Evolutionary conservation across 2,329 filamentous ascomycete genomes (phyloP).

Genomic region (Tolypocladium tundrense): DNA sequence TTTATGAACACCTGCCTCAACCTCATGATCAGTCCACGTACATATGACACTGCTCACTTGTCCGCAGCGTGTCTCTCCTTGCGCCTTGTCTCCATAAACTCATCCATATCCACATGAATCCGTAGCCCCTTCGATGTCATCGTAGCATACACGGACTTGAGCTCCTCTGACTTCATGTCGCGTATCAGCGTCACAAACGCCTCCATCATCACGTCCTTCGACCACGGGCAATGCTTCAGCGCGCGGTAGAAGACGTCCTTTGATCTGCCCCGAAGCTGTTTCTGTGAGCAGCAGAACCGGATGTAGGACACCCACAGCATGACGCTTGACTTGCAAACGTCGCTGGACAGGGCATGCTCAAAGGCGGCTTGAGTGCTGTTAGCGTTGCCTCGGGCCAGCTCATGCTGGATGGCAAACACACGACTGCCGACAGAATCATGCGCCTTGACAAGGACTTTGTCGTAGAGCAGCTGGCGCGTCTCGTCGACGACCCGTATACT

Average conservation of each 20-base stretch:
- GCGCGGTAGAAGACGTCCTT: constrained; percentile 40
- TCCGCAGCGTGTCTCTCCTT: constrained; percentile 5
- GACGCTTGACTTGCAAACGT: constrained; percentile 26
- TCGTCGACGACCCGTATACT: constrained; percentile 67
- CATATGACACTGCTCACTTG: not conserved
- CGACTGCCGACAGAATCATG: constrained; percentile 34
- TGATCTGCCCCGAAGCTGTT: constrained; percentile 27
- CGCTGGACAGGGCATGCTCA: constrained; percentile 36
- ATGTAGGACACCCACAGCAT: constrained; percentile 41
- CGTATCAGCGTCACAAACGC: constrained; percentile 34
- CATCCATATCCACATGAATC: constrained; percentile 41
- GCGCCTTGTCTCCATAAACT: constrained; percentile 28
- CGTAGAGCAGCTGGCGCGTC: constrained; percentile 54
- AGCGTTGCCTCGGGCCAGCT: constrained; percentile 34
- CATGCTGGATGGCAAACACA: constrained; percentile 41
- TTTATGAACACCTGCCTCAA: not conserved
- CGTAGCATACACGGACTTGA: constrained; percentile 36
- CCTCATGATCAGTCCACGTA: not conserved
- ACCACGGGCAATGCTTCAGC: constrained; percentile 36
- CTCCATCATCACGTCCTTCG: constrained; percentile 39
- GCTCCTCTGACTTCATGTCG: constrained; percentile 35
- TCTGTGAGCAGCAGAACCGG: constrained; percentile 30
- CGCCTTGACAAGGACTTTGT: constrained; percentile 31
- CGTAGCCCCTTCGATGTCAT: constrained; percentile 39
- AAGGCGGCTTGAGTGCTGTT: constrained; percentile 41